Evolutionary conservation across 2,329 filamentous ascomycete genomes (phyloP), one percentile per base, ranked within the genome.

Genomic region (Myotisia sp.): DNA sequence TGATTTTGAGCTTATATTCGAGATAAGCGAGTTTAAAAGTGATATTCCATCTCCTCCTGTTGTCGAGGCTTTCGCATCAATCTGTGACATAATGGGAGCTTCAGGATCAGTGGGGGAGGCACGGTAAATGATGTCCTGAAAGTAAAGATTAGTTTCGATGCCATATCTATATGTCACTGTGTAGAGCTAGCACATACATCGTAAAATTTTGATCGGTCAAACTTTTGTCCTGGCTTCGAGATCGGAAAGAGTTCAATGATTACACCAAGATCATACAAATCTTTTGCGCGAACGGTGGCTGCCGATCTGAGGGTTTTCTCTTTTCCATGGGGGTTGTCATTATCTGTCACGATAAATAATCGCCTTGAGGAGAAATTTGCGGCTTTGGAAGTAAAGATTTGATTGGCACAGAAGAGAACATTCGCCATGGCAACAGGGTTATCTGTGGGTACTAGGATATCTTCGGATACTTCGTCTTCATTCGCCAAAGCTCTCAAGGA

Each of bases 261-360:
- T 19, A 94, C 85, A 3, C 86, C 85, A 18, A 95, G 65, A 51
- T 98, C 90, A 52, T 94, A 95, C 14, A 98, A 57, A 60, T 98
- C 90, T 53, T 93, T 92, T 18, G 90, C 90, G 34, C 86, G 74
- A 4, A 90, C 83, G 5, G 82, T 77, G 3, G 90, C 83, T 22
- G 79, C 74, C 9, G 79, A 79, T 34, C 78, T 76, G 19, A 78
- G 65, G 5, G 70, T 65, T 56, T 86, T 90, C 52, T 82, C 76
- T 12, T 70, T 65, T 0, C 64, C 62, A 52, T 92, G 82, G 3
- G 90, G 90, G 43, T 85, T 70, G 53, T 95, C 90, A 43, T 92
- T 83, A 54, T 95, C 85, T 0, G 90, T 95, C 37, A 98, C 83
- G 42, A 98, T 74, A 58, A 98, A 98, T n/a, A 98, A 62, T 21